Evolutionary conservation across 371 early-diverging fungal species (phyloP), one percentile per base, ranked within the genome.

Genomic region (Mucor velutinosus): DNA sequence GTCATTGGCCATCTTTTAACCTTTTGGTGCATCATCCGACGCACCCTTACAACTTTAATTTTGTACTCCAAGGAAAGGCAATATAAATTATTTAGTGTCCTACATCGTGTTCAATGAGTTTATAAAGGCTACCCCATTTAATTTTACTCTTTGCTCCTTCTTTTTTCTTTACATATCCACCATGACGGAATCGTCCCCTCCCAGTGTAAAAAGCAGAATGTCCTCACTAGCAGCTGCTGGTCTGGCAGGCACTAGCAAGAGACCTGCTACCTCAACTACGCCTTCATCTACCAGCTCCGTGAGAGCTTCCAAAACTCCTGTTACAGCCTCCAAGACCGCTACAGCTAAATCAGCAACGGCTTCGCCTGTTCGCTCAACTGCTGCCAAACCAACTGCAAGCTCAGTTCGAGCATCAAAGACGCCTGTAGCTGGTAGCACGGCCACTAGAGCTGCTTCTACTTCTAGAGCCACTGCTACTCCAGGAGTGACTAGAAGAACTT

Each of bases 141-240:
- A 51, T 23, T 51, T 51, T 25, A 25, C 51, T 25, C 25, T 51
- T 21, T 51, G 19, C 12, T 51, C 12, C 23, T 17, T 17, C 12
- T 23, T 51, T 23, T 19, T 51, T 51, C 21, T 25, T 25, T 37
- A 14, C 37, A 51, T 4, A 23, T 51, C 11, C 1, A 25, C 12
- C 32, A 63, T 63, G 63, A 51, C 63, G 32, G 63, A 63, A 51
- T 30, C 45, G 30, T 23, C 47, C 7, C 32, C 58, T 29, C 60
- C 71, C 19, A 71, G 67, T 66, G 66, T 71, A 35, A 71, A 66
- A 39, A 63, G 63, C 35, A 47, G 71, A 41, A 56, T 71, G 58
- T 71, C 71, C 30, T 71, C 71, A 14, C 63, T 71, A 25, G 62
- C 58, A 51, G 71, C 62, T 41, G 71, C 71, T 23, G 71, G 71